phyloP scores from a whole-genome alignment of 2,329 filamentous ascomycete species.

The Penicillium sp. region DNA sequence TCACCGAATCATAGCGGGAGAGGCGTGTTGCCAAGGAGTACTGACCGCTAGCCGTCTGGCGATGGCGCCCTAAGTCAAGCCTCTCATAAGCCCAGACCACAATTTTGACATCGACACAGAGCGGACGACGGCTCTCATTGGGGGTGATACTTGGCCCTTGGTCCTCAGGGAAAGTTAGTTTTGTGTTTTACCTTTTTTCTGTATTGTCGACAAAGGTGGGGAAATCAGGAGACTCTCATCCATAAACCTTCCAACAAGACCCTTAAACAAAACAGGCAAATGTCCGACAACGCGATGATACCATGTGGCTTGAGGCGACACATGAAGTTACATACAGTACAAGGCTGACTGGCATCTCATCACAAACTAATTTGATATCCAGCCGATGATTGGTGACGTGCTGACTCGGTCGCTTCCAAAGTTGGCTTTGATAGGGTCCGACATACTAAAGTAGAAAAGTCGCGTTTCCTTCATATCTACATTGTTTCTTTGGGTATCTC shows the following conservation, averaged over 20 bases:
- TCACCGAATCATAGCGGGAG: slow-evolving; percentile 1
- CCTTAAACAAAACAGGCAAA: slow-evolving; percentile 11
- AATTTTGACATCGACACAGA: background rate
- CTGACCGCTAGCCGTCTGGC: background rate
- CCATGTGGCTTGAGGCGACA: slow-evolving; percentile 22
- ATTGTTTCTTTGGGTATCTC: background rate
- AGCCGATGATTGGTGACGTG: background rate
- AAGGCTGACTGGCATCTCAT: background rate
- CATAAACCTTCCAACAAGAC: background rate
- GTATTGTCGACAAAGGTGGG: background rate
- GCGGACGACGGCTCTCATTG: background rate
- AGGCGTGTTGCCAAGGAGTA: slow-evolving; percentile 4
- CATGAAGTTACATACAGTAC: slow-evolving; percentile 19
- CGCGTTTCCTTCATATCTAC: background rate
- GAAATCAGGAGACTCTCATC: background rate
- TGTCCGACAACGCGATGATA: slow-evolving; percentile 17
- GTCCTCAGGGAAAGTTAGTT: background rate
- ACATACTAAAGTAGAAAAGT: background rate
- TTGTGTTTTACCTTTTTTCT: background rate
- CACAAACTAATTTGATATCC: background rate
- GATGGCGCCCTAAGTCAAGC: background rate
- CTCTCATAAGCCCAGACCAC: background rate
- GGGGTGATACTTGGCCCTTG: background rate
- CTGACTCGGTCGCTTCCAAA: background rate
- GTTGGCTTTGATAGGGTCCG: background rate